A percentile compares a stretch with the other conserved stretches of the same genome.
Evolutionary conservation across 495 filamentous ascomycete species (phyloP).

Genomic region (Aspergillus nidulans): DNA sequence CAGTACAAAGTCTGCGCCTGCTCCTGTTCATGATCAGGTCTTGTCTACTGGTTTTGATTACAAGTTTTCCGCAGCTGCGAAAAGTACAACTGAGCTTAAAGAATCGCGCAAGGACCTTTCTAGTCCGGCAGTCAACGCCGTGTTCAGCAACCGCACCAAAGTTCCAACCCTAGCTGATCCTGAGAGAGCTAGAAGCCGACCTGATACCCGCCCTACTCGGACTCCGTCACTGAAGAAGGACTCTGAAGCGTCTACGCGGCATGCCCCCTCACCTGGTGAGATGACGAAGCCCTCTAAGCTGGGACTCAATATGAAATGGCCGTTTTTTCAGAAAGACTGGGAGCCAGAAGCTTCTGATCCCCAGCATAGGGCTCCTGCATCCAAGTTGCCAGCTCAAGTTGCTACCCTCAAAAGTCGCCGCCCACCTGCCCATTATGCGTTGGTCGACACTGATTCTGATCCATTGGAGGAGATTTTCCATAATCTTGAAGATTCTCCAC

Average conservation of each 20-base stretch:
- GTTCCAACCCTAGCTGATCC: conserved; percentile 4
- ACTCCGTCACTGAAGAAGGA: neutral
- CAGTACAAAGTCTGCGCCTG: conserved; percentile 46
- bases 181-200: neutral
- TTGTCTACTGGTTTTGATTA: conserved; percentile 29
- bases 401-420: conserved; percentile 34
- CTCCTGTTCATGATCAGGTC: conserved; percentile 14
- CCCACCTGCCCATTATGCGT: conserved; percentile 72
- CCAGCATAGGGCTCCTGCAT: conserved; percentile 13
- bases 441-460: conserved; percentile 73
- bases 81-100: neutral
- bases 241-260: neutral
- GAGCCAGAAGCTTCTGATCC: conserved; percentile 6
- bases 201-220: neutral
- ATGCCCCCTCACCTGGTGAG: neutral
- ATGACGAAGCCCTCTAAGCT: conserved; percentile 21
- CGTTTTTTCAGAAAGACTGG: conserved; percentile 66
- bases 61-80: conserved; percentile 31
- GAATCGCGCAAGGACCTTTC: conserved; percentile 7
- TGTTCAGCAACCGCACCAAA: neutral
- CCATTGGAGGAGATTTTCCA: conserved; percentile 62
- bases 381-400: conserved; percentile 38
- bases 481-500: conserved; percentile 49
- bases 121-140: neutral
- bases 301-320: conserved; percentile 62